Evolutionary conservation across 768 basidiomycete genomes (phyloP), one percentile per base, ranked within the genome.

Genomic region (Phylloporus scabripes): DNA sequence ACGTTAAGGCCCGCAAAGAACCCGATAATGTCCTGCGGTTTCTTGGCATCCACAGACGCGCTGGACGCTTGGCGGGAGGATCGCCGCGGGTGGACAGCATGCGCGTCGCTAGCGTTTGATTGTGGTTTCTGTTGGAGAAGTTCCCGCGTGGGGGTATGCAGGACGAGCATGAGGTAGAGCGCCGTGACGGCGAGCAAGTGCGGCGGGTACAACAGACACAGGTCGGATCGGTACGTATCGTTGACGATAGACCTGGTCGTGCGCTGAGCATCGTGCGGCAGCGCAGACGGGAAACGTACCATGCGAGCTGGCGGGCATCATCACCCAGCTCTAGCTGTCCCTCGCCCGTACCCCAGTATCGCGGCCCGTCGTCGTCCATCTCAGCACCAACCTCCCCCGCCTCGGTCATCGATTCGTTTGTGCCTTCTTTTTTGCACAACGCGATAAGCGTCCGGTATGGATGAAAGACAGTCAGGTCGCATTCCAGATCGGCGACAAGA

Each of bases 401-500:
- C 46, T 87, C 80, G 32, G 85, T 77, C 14, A 72, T 69, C 32
- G 65, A 65, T 1, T 66, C 72, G 42, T 69, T 65, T 7, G 69
- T 72, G 43, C 60, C 59, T n/a, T 74, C 70, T 51, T 81, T 80
- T 51, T 79, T 84, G 58, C 87, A 88, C 15, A 96, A 72, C 1
- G 86, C 74, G 36, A 87, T 71, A 20, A 98, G 78, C 0, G 92
- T 89, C 45, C 92, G 83, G 68, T 99, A 99, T 0, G 96, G 95
- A 65, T 97, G 96, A 65, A 92, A 97, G 7, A 97, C 79, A 47
- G 85, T 79, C 37, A 99, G 72, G 67, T 98, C 92, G 60, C 95
- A 97, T 65, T 96, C 93, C 23, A 98, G 79, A 63, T 99, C 94
- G 61, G 92, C 92, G 20, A 99, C 85, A 9, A 98, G 82, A 70